A percentile compares a stretch with the other conserved stretches of the same genome.
Conservation (phyloP, 257 asterid genomes). For the Scutellaria baicalensis region DNA sequence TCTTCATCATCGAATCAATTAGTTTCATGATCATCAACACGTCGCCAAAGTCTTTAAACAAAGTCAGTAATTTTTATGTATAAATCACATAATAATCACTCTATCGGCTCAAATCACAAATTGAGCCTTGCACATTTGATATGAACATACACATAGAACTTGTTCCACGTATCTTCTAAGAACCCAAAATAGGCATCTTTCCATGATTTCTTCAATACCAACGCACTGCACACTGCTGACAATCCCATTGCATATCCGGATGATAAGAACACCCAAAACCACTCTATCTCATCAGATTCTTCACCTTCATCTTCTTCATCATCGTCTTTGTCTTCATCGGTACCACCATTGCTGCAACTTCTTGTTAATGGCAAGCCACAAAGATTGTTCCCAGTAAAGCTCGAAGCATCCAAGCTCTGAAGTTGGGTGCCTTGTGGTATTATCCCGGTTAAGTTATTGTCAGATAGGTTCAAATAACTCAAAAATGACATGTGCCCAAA, state of each 20-base stretch:
- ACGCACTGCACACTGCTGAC: background rate
- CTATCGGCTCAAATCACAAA: no score
- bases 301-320: background rate
- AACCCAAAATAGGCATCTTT: conserved; percentile 9
- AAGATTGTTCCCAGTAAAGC: conserved; percentile 9
- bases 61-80: no score
- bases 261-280: background rate
- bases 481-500: background rate
- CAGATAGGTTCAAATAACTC: conserved; percentile 6
- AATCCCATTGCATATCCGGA: conserved; percentile 7
- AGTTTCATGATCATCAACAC: no score
- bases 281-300: background rate
- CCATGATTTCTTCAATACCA: background rate
- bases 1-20: no score
- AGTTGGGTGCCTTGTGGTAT: conserved; percentile 12
- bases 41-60: no score
- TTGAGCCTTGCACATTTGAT: background rate
- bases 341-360: background rate
- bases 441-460: conserved; percentile 8
- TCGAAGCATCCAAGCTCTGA: background rate
- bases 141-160: background rate
- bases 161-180: background rate
- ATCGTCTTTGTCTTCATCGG: background rate
- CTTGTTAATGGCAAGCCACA: conserved; percentile 16
- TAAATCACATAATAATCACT: no score